These are phyloP conservation scores for Lagenidium giganteum DNA, from an alignment of 352 stramenopile genomes.

Conservation along the genomic window DNA sequence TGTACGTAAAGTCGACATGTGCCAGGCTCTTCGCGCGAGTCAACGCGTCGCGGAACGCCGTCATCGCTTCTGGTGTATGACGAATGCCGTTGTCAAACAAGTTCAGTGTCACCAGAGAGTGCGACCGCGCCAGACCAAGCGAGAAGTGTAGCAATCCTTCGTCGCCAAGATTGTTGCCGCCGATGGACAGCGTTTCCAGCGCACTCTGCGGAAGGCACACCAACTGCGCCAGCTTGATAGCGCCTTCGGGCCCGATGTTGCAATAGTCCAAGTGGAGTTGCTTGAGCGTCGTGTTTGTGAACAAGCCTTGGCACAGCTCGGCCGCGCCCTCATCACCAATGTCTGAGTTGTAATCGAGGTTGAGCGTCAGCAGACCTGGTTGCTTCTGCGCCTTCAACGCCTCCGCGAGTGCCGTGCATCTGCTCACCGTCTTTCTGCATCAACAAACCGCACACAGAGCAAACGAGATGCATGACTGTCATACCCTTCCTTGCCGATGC, in stretches of 20 bases:
- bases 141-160: conserved; percentile 69
- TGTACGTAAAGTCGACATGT: conserved; percentile 61
- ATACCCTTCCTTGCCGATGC: conserved; percentile 52
- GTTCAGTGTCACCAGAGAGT: conserved; percentile 55
- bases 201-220: conserved; percentile 47
- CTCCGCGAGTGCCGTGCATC: conserved; percentile 51
- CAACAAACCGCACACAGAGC: too few species aligned
- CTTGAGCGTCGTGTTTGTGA: conserved; percentile 64
- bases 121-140: conserved; percentile 54
- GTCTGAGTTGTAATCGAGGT: conserved; percentile 66
- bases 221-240: conserved; percentile 70
- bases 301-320: conserved; percentile 60
- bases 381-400: conserved; percentile 43
- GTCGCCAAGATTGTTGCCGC: conserved; percentile 51
- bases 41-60: conserved; percentile 42
- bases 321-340: conserved; percentile 49
- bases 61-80: conserved; percentile 17
- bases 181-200: conserved; percentile 53
- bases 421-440: too few species aligned
- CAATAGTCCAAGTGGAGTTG: conserved; percentile 81
- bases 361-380: conserved; percentile 63
- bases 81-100: conserved; percentile 78
- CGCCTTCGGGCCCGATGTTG: conserved; percentile 27
- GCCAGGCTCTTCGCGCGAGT: conserved; percentile 41
- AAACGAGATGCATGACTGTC: not conserved